phyloP scores from a whole-genome alignment of 164 flowering plant genomes.

The Protea cynaroides region DNA sequence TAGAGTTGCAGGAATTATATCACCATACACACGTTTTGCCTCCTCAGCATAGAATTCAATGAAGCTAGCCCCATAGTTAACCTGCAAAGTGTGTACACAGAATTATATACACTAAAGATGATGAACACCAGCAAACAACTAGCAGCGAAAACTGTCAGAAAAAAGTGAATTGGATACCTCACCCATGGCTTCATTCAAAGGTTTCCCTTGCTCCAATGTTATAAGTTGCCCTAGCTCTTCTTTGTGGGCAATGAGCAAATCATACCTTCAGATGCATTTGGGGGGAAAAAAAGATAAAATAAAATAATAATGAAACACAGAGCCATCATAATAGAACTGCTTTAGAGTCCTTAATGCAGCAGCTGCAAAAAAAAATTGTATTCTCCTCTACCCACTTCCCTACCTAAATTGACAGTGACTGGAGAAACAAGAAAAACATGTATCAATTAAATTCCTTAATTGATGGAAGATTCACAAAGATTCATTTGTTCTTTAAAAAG shows the following conservation, averaged over 20 bases:
- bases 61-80: slow-evolving; percentile 76
- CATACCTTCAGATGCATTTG: slow-evolving; percentile 52
- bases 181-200: slow-evolving; percentile 85
- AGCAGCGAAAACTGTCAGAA: slow-evolving; percentile 3
- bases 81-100: slow-evolving; percentile 37
- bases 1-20: slow-evolving; percentile 78
- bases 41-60: slow-evolving; percentile 94
- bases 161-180: slow-evolving; percentile 54
- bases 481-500: no score
- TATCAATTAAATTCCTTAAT: no score
- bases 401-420: no score
- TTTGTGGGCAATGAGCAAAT: slow-evolving; percentile 71
- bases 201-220: slow-evolving; percentile 98
- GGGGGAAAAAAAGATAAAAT: no score
- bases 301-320: not conserved
- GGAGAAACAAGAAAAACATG: no score
- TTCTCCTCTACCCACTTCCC: not conserved
- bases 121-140: not conserved
- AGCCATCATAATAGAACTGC: not conserved
- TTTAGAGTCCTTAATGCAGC: not conserved
- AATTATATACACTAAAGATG: not conserved
- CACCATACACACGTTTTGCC: slow-evolving; percentile 94
- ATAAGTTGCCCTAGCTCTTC: slow-evolving; percentile 92
- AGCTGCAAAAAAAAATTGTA: not conserved
- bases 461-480: no score